Conservation (phyloP, 192 early-diverging fungal species). For the Backusella parvicylindrica region DNA sequence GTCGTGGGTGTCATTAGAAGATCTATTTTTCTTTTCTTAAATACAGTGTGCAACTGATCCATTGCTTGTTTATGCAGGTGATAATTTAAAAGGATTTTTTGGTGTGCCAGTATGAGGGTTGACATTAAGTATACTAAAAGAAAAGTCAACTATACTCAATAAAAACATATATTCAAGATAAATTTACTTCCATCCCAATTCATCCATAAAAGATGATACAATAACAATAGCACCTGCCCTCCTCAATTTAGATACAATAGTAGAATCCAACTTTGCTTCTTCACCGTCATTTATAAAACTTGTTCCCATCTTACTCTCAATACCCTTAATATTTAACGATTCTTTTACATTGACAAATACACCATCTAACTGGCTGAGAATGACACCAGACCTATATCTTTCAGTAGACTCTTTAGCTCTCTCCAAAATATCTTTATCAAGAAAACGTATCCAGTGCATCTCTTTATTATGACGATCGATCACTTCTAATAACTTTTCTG, state of each 20-base stretch:
- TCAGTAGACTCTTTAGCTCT: conserved; percentile 54
- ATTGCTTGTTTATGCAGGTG: conserved; percentile 55
- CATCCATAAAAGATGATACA: conserved; percentile 73
- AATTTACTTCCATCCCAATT: conserved; percentile 57
- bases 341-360: conserved; percentile 76
- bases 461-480: conserved; percentile 17
- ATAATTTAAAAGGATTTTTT: conserved; percentile 58
- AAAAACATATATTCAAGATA: not conserved
- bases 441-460: conserved; percentile 19
- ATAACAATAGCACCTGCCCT: conserved; percentile 61
- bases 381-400: conserved; percentile 44
- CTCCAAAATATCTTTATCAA: conserved; percentile 31
- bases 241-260: conserved; percentile 45
- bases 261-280: conserved; percentile 47
- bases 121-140: conserved; percentile 47
- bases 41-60: conserved; percentile 43
- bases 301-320: conserved; percentile 56
- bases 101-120: conserved; percentile 59
- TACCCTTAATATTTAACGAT: conserved; percentile 57
- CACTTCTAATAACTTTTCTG: conserved; percentile 21
- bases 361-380: conserved; percentile 70
- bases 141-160: not conserved
- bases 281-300: conserved; percentile 49
- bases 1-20: conserved; percentile 61
- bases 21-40: conserved; percentile 46